phyloP scores from a whole-genome alignment of 129 eudicot genomes.

The Flaveria sonorensis region DNA sequence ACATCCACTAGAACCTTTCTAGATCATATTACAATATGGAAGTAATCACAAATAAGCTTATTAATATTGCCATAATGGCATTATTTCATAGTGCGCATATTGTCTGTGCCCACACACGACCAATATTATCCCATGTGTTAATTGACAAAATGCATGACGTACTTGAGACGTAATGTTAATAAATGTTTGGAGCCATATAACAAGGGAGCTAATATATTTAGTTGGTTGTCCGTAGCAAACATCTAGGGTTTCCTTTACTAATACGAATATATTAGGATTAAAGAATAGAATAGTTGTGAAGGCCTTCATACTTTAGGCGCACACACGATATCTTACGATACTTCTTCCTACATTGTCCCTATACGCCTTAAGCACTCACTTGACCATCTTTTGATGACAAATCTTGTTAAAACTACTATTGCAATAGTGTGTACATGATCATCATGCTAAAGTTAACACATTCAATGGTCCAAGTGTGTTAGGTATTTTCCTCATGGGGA shows the following conservation, averaged over 20 bases:
- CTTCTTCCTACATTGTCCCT: neutral
- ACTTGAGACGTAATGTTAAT: constrained; percentile 2
- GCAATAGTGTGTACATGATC: neutral
- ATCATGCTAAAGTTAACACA: neutral
- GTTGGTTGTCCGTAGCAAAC: constrained; percentile 1
- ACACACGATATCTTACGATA: neutral
- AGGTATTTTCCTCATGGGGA: neutral
- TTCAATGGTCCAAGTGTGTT: neutral
- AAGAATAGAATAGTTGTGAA: neutral
- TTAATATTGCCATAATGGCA: neutral
- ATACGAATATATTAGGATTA: neutral
- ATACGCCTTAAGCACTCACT: neutral
- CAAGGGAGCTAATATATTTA: neutral
- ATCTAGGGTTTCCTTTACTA: constrained; percentile 15
- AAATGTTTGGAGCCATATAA: constrained; percentile 10
- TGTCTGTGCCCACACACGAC: neutral
- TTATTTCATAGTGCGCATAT: neutral
- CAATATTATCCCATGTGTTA: constrained; percentile 13
- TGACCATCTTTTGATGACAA: neutral
- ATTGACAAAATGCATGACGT: neutral
- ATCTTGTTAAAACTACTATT: neutral
- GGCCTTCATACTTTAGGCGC: neutral
- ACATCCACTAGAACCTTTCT: constrained; percentile 2
- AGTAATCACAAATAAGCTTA: neutral
- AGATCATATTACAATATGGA: neutral